phyloP scores from a whole-genome alignment of 2,329 filamentous ascomycete species.

The Apiospora hydei region DNA sequence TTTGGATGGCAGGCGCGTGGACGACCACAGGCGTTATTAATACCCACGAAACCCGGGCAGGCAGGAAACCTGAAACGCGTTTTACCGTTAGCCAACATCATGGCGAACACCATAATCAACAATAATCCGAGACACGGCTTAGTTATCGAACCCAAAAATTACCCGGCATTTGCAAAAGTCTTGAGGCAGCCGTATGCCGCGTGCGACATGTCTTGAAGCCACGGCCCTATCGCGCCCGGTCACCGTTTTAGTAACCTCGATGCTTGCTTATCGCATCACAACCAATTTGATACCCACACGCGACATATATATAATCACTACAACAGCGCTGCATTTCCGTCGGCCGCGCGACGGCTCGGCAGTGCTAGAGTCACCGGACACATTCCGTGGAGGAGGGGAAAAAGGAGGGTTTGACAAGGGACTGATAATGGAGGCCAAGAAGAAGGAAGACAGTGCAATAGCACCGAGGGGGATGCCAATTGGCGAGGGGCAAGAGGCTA shows the following conservation, averaged over 20 bases:
- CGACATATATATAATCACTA: slow-evolving; percentile 20
- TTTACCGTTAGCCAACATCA: slow-evolving; percentile 1
- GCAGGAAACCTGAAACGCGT: neutral
- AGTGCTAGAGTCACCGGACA: neutral
- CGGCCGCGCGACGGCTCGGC: neutral
- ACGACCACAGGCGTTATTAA: slow-evolving; percentile 14
- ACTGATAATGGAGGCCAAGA: neutral
- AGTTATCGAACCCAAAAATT: slow-evolving; percentile 19
- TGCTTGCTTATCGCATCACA: slow-evolving; percentile 11
- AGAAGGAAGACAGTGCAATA: neutral
- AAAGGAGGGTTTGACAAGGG: neutral
- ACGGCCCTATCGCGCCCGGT: neutral
- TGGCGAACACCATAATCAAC: slow-evolving; percentile 17
- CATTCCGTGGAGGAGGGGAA: neutral
- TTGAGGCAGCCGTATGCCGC: neutral
- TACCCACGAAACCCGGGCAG: slow-evolving; percentile 14
- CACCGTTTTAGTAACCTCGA: neutral
- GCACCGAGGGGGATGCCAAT: neutral
- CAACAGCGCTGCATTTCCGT: neutral
- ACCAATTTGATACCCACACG: slow-evolving; percentile 13
- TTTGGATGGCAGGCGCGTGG: slow-evolving; percentile 59
- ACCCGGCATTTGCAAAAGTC: neutral
- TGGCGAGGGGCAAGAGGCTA: neutral
- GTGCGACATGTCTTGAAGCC: slow-evolving; percentile 8
- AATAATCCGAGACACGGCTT: slow-evolving; percentile 20